Evolutionary conservation across 371 early-diverging fungal species (phyloP).

Genomic region (Mucor indicus): DNA sequence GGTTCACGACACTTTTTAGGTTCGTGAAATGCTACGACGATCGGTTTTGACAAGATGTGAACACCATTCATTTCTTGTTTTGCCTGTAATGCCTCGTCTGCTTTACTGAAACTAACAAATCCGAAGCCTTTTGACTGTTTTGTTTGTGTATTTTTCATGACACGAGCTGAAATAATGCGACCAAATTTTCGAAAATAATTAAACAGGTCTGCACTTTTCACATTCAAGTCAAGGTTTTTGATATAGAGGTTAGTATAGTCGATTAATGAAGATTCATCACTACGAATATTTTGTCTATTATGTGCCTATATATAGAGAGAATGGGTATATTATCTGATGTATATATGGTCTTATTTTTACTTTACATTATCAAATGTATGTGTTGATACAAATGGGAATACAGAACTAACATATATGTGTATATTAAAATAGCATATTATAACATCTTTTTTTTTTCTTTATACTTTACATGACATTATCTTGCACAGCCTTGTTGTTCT

Average conservation of each 20-base stretch:
- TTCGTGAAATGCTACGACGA: constrained; percentile 46
- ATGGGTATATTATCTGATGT: too few relatives aligned
- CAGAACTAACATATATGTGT: background rate
- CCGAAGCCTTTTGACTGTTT: constrained; percentile 49
- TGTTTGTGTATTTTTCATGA: constrained; percentile 43
- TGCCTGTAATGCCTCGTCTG: constrained; percentile 40
- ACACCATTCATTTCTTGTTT: constrained; percentile 37
- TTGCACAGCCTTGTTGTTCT: constrained; percentile 18
- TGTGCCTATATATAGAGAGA: background rate
- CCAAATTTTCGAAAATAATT: constrained; percentile 47
- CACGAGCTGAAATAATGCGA: constrained; percentile 50
- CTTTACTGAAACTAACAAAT: constrained; percentile 43
- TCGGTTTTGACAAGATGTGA: constrained; percentile 32
- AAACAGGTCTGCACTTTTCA: constrained; percentile 46
- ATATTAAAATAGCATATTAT: too few relatives aligned
- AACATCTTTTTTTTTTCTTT: background rate
- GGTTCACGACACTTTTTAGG: constrained; percentile 37
- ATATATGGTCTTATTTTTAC: background rate
- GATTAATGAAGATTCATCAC: constrained; percentile 4
- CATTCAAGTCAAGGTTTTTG: constrained; percentile 50
- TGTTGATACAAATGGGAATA: constrained; percentile 3
- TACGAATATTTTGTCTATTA: background rate
- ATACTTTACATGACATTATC: constrained; percentile 20
- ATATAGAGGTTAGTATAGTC: constrained; percentile 52
- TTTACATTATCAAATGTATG: too few relatives aligned